phyloP scores from a whole-genome alignment of 192 early-diverging fungal genomes.

The Cladochytrium replicatum region DNA sequence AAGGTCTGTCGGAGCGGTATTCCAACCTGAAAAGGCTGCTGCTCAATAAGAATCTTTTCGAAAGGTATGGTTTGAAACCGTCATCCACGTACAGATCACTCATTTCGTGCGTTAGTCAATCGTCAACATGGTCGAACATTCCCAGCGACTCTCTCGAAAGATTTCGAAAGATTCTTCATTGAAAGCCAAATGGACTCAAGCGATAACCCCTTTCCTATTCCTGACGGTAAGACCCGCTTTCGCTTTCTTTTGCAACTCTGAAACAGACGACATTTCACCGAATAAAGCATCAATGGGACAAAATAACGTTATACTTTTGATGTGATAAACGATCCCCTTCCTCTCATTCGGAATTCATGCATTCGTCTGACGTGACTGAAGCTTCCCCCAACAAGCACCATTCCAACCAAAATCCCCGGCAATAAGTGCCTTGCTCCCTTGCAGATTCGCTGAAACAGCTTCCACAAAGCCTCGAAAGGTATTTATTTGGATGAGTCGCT shows the following conservation, averaged over 20 bases:
- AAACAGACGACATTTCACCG: constrained; percentile 17
- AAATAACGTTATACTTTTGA: too few species aligned
- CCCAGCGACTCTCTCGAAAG: constrained; percentile 10
- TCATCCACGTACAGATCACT: neutral
- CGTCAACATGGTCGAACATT: constrained; percentile 30
- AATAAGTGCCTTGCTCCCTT: too few species aligned
- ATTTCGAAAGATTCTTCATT: constrained; percentile 21
- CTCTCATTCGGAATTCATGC: too few species aligned
- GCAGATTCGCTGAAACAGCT: too few species aligned
- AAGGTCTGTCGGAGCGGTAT: constrained; percentile 19
- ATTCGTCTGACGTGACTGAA: too few species aligned
- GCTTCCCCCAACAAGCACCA: too few species aligned
- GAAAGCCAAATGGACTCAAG: neutral
- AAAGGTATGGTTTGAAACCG: constrained; percentile 18
- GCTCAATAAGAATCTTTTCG: constrained; percentile 30
- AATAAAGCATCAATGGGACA: too few species aligned
- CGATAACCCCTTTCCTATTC: too few species aligned
- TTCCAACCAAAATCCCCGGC: too few species aligned
- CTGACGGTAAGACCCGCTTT: neutral
- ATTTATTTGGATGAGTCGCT: constrained; percentile 5
- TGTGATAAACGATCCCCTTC: too few species aligned
- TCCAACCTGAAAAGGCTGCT: constrained; percentile 21
- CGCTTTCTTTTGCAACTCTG: constrained; percentile 8
- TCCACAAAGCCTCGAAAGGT: too few species aligned
- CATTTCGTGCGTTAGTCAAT: constrained; percentile 22